Percentiles rank a stretch among this genome's conserved stretches.
phyloP scores from a whole-genome alignment of 495 filamentous ascomycete species.

The Delitschia confertaspora region DNA sequence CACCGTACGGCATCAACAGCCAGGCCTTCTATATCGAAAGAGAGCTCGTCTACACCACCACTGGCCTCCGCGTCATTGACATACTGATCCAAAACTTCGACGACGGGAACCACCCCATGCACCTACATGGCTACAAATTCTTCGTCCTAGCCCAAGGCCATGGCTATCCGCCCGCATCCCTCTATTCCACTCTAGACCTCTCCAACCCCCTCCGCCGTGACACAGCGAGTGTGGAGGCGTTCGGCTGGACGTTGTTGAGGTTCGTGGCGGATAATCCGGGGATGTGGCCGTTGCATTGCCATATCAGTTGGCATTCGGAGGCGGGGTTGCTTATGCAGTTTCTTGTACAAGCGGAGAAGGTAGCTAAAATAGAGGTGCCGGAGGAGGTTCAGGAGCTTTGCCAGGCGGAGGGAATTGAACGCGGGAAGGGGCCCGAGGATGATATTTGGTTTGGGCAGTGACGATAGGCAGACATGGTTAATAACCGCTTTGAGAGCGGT shows the following conservation, averaged over 20 bases:
- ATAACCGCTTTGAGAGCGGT: too few species aligned
- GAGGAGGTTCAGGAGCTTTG: constrained; percentile 39
- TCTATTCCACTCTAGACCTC: constrained; percentile 20
- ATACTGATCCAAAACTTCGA: constrained; percentile 33
- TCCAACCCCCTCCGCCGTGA: constrained; percentile 31
- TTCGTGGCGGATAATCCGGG: constrained; percentile 34
- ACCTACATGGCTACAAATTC: constrained; percentile 46
- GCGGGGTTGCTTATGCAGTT: constrained; percentile 55
- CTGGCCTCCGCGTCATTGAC: constrained; percentile 27
- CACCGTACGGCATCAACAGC: constrained; percentile 24
- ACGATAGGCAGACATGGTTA: too few species aligned
- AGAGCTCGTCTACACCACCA: constrained; percentile 31
- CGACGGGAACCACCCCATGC: constrained; percentile 34
- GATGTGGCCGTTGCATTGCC: constrained; percentile 32
- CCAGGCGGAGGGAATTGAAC: constrained; percentile 36
- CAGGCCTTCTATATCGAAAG: constrained; percentile 19
- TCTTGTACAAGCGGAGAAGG: constrained; percentile 39
- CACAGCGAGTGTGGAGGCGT: constrained; percentile 30
- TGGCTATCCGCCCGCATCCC: constrained; percentile 40
- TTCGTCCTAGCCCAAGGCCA: constrained; percentile 48
- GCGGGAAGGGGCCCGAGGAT: constrained; percentile 41
- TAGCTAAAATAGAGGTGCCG: constrained; percentile 39
- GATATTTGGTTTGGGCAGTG: constrained; percentile 29
- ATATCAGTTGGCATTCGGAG: constrained; percentile 48
- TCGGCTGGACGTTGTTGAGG: constrained; percentile 31